Base-by-base conservation (phyloP, 148 eudicot species). In the Silene uniflora region DNA sequence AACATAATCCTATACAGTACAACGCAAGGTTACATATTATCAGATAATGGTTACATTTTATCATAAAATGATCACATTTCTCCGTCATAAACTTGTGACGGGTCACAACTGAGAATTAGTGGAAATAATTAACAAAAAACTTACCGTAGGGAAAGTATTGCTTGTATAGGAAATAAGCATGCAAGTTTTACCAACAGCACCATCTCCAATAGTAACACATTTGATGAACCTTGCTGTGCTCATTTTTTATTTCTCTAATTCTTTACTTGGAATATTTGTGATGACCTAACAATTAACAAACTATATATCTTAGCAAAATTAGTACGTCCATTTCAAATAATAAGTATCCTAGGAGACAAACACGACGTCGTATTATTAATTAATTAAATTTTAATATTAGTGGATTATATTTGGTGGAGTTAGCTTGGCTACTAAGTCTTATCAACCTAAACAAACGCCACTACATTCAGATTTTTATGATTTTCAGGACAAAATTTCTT, bases 1-100 rank as follows among this genome's bases (percentile, higher is more conserved):
- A 25, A 88, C 91, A 79, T 88, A 88, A 81, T 88, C 91, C 91
- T 88, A 59, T 1, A 35, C 13, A 54, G 0, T 52, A 12, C 35
- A 23, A 32, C 47, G 3, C 11, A 11, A 66, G 13, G 4, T n/a
- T n/a, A 35, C 42, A 1, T 29, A 29, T 29, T 29, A 29, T 1
- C 2, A 1, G 32, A 3, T 29, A 29, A 29, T 29, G 1, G 3
- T 29, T 29, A 29, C n/a, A n/a, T n/a, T n/a, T n/a, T n/a, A n/a
- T n/a, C n/a, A n/a, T n/a, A n/a, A n/a, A n/a, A n/a, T n/a, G n/a
- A n/a, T n/a, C n/a, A n/a, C n/a, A n/a, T n/a, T n/a, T n/a, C n/a
- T n/a, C n/a, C n/a, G n/a, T n/a, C n/a, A n/a, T n/a, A n/a, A n/a
- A n/a, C n/a, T n/a, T n/a, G n/a, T n/a, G n/a, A n/a, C n/a, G n/a